Evolutionary conservation across 2,329 filamentous ascomycete species (phyloP).

Genomic region (Colletotrichum graminicola): DNA sequence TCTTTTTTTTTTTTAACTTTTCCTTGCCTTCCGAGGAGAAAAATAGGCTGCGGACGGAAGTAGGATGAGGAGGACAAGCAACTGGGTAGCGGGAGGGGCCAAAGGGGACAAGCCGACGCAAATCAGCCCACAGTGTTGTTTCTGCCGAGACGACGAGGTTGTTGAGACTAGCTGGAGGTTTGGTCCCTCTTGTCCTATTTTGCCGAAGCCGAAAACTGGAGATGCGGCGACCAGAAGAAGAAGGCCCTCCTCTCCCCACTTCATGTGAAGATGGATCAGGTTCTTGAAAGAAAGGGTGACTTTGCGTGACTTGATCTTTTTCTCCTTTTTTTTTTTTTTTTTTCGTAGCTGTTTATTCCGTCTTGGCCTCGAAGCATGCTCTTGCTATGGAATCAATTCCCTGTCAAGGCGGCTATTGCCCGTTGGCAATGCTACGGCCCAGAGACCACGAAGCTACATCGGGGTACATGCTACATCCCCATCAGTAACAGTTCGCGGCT

Average conservation of each 20-base stretch:
- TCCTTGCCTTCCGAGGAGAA: conserved; percentile 29
- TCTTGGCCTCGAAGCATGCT: not conserved
- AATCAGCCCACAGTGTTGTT: conserved; percentile 33
- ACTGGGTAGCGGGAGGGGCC: conserved; percentile 28
- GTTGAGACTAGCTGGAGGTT: conserved; percentile 36
- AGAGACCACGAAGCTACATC: not conserved
- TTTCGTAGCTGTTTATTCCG: not conserved
- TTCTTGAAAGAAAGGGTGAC: not conserved
- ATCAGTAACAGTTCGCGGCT: not conserved
- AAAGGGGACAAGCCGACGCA: conserved; percentile 29
- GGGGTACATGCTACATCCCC: not conserved
- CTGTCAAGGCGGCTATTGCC: not conserved
- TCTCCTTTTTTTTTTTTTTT: too few relatives aligned
- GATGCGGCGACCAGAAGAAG: conserved; percentile 15
- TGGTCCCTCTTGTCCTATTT: conserved; percentile 16
- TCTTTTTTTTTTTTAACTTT: conserved; percentile 2
- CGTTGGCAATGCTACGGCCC: not conserved
- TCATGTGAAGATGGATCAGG: conserved; percentile 36
- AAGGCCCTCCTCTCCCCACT: conserved; percentile 26
- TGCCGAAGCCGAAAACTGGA: conserved; percentile 33
- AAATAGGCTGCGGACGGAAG: not conserved
- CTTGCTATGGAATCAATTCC: not conserved
- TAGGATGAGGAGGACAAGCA: conserved; percentile 19
- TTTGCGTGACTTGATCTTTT: conserved; percentile 24
- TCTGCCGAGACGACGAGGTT: conserved; percentile 15